Evolutionary conservation across 345 rosid species (phyloP), one percentile per base, ranked within the genome.

Genomic region (Gossypium turneri): DNA sequence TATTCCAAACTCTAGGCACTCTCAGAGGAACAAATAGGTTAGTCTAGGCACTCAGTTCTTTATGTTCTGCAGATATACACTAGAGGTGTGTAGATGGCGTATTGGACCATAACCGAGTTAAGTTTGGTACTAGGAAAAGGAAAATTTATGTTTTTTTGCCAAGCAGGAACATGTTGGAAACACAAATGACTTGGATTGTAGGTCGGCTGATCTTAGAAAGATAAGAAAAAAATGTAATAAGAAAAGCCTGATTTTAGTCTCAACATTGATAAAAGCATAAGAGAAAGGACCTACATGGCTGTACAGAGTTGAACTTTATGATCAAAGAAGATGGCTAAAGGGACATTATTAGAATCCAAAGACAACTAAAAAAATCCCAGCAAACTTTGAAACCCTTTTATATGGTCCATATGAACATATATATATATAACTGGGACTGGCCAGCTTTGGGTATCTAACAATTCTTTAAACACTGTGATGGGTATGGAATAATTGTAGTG

Each of bases 331-430:
- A 56, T 53, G 43, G 52, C 34, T 53, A 56, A 47, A 41, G 68
- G 58, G 52, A 70, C 57, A 60, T 53, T 22, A 44, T 71, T 12
- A 75, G 81, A 78, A 78, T 78, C 77, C 79, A 75, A 69, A 74
- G 76, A 66, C 22, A 75, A 66, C 64, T 41, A 19, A 13, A 48
- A 57, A 25, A 67, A 71, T 34, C 74, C 50, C 25, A 22, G 43
- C 53, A 22, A 77, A 38, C 72, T 71, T 62, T 41, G n/a, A 44
- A 19, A n/a, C 20, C 58, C 10, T 9, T 55, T 56, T 63, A 52
- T 17, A 68, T 48, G 58, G 57, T 68, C 57, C 72, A 68, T n/a
- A 76, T 47, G 66, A 57, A 19, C 9, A 61, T 4, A 27, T 27
- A 29, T 29, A 27, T 63, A 41, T 47, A 29, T 3, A 44, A 69